Evolutionary conservation across 2,329 filamentous ascomycete genomes (phyloP).

Genomic region (Hymenoscyphus repandus): DNA sequence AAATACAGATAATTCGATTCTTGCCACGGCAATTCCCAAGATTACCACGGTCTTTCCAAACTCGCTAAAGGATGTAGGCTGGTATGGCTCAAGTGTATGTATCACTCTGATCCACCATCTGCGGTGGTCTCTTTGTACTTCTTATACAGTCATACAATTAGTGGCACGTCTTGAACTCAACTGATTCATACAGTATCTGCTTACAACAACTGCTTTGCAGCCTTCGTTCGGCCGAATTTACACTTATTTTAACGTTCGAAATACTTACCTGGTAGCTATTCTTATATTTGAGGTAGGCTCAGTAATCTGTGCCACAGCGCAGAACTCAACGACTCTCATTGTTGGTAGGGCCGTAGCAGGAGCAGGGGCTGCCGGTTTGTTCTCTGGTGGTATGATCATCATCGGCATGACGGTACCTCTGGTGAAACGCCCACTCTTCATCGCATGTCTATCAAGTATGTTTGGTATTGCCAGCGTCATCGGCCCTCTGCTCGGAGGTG

Average conservation of each 20-base stretch:
- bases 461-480: slow-evolving; percentile 31
- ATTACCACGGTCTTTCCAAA: slow-evolving; percentile 37
- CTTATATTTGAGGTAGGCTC: slow-evolving; percentile 34
- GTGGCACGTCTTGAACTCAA: too few species aligned
- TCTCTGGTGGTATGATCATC: slow-evolving; percentile 33
- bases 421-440: slow-evolving; percentile 29
- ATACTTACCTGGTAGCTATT: slow-evolving; percentile 29
- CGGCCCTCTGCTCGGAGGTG: slow-evolving; percentile 35
- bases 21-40: slow-evolving; percentile 37
- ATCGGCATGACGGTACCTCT: slow-evolving; percentile 36
- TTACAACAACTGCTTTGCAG: slow-evolving; percentile 34
- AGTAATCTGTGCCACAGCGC: slow-evolving; percentile 32
- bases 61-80: slow-evolving; percentile 35
- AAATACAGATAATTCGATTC: slow-evolving; percentile 33
- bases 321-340: slow-evolving; percentile 32
- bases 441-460: slow-evolving; percentile 29
- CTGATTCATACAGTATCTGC: slow-evolving; percentile 28
- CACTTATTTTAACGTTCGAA: slow-evolving; percentile 33
- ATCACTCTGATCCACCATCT: background rate
- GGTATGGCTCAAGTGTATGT: slow-evolving; percentile 24
- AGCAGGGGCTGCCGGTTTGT: slow-evolving; percentile 30
- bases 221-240: slow-evolving; percentile 32
- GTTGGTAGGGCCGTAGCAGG: slow-evolving; percentile 33
- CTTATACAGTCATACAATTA: too few species aligned
- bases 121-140: too few species aligned